phyloP scores from a whole-genome alignment of 306 rosid species.

The Ormosia emarginata region DNA sequence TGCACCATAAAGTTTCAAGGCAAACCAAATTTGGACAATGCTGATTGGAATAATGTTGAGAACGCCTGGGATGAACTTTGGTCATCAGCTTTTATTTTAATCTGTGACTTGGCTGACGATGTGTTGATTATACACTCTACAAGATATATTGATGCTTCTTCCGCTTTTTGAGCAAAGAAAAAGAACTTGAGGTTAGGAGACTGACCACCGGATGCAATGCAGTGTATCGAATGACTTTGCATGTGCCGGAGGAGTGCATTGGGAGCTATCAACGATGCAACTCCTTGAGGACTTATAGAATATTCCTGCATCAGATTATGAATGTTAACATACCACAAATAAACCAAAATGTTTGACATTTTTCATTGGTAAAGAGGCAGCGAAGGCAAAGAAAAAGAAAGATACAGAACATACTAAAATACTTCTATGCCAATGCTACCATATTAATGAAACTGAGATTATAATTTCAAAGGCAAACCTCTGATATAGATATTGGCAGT shows the following conservation, averaged over 20 bases:
- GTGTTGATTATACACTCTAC: constrained; percentile 94
- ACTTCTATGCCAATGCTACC: constrained; percentile 8
- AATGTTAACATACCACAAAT: not conserved
- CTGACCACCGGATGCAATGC: constrained; percentile 96
- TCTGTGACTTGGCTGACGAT: constrained; percentile 76
- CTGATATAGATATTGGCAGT: constrained; percentile 74
- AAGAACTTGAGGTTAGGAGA: constrained; percentile 90
- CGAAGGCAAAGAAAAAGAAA: not conserved
- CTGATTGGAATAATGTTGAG: constrained; percentile 77
- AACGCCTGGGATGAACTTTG: constrained; percentile 70
- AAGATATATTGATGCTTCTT: constrained; percentile 68
- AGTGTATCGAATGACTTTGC: constrained; percentile 82
- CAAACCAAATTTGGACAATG: constrained; percentile 70
- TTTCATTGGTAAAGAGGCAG: not conserved
- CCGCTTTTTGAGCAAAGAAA: constrained; percentile 94
- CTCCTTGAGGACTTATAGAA: constrained; percentile 67
- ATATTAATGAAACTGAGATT: constrained; percentile 9
- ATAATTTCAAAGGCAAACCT: constrained; percentile 52
- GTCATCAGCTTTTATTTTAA: constrained; percentile 88
- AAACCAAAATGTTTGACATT: not conserved
- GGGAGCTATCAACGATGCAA: constrained; percentile 62
- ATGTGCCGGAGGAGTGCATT: constrained; percentile 72
- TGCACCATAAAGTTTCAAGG: constrained; percentile 39
- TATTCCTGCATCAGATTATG: constrained; percentile 57
- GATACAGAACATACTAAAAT: not conserved